A percentile compares a stretch with the other conserved stretches of the same genome.
Conservation (phyloP, 2,329 filamentous ascomycete genomes). For the Fusarium circinatum region DNA sequence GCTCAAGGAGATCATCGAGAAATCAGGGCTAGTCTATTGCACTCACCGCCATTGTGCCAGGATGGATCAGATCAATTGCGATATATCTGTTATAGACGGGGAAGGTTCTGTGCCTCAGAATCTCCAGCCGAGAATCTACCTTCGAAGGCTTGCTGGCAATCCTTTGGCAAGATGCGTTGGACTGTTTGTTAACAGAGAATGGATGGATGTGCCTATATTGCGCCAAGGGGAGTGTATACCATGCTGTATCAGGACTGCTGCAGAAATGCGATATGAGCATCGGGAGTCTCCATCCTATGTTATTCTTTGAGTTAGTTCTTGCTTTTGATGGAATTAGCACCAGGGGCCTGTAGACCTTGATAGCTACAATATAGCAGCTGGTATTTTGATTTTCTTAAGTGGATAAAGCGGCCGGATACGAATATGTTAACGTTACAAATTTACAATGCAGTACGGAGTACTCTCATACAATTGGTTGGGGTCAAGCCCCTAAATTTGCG, state of each 20-base stretch:
- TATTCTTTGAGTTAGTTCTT: background rate
- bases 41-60: accelerated
- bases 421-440: accelerated
- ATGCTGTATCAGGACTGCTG: background rate
- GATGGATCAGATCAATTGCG: accelerated
- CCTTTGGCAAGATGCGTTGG: background rate
- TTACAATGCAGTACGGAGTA: background rate
- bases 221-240: background rate
- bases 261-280: accelerated
- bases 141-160: accelerated
- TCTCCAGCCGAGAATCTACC: accelerated
- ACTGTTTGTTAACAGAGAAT: too few species aligned
- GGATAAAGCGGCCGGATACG: background rate
- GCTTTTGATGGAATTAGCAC: too few species aligned
- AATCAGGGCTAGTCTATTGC: accelerated
- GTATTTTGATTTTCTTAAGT: too few species aligned
- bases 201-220: accelerated
- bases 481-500: too few species aligned
- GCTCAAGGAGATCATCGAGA: accelerated
- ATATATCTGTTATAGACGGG: accelerated
- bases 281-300: background rate
- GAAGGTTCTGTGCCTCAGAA: accelerated
- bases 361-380: background rate
- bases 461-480: accelerated
- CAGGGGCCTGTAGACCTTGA: accelerated